These are phyloP conservation scores for Calonectria hawksworthii DNA, from an alignment of 2,329 filamentous ascomycete species.

Conservation along the genomic window DNA sequence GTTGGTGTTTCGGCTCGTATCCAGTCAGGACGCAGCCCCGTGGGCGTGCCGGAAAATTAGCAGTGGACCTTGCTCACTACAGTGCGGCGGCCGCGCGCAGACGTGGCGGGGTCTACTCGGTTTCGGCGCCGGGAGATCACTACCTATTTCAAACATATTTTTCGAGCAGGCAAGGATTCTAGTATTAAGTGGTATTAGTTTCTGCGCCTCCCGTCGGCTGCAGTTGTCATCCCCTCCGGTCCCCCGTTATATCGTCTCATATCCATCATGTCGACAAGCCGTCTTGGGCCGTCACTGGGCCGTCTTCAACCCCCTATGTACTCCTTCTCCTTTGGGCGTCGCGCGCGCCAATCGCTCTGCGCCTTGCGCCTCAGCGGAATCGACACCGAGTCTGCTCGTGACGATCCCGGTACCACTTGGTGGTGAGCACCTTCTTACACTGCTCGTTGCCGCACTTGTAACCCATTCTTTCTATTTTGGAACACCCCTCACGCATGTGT, in stretches of 20 bases:
- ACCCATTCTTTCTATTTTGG: conserved; percentile 37
- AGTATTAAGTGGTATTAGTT: conserved; percentile 19
- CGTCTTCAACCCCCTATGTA: conserved; percentile 2
- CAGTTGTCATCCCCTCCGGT: conserved; percentile 10
- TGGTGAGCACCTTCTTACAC: conserved; percentile 44
- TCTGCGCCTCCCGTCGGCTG: conserved; percentile 18
- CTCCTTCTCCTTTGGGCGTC: conserved; percentile 9
- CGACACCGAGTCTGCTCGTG: conserved; percentile 48
- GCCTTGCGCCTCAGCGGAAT: conserved; percentile 23
- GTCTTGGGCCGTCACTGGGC: not conserved
- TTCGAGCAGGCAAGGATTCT: conserved; percentile 8
- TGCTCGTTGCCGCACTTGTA: conserved; percentile 44
- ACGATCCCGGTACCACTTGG: conserved; percentile 47
- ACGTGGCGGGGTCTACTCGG: conserved; percentile 15
- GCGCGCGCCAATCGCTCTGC: not conserved
- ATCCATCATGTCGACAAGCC: not conserved
- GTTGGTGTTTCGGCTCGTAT: not conserved
- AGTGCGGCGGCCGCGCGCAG: conserved; percentile 3
- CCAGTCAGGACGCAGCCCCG: not conserved
- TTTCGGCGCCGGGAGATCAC: conserved; percentile 10
- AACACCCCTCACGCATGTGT: conserved; percentile 48
- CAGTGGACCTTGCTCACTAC: not conserved
- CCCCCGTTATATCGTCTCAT: conserved; percentile 9
- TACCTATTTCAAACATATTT: conserved; percentile 23
- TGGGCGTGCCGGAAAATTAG: not conserved